Evolutionary conservation across 164 flowering plant genomes (phyloP).

Genomic region (Umbellularia californica): DNA sequence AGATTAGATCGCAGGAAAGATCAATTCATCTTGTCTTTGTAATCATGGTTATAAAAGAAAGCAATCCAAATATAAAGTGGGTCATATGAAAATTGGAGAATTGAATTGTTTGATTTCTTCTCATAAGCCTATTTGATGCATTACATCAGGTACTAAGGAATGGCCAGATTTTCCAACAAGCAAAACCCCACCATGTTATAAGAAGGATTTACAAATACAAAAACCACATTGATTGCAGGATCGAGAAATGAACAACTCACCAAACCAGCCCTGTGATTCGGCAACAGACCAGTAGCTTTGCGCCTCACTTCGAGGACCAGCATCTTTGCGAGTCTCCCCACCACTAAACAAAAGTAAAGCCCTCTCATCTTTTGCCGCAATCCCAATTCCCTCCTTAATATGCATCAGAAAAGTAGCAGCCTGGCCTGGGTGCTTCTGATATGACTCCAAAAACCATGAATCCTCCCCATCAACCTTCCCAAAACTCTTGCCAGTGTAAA

Average conservation of each 20-base stretch:
- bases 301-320: conserved; percentile 98
- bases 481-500: conserved; percentile 84
- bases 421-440: conserved; percentile 92
- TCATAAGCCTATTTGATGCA: neutral
- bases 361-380: conserved; percentile 60
- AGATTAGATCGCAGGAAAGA: neutral
- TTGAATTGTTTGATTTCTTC: neutral
- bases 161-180: neutral
- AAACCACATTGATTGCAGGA: neutral
- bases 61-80: neutral
- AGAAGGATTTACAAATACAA: neutral
- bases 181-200: neutral
- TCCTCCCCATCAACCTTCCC: conserved; percentile 74
- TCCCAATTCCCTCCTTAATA: conserved; percentile 73
- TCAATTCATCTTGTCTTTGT: neutral
- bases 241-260: conserved; percentile 43
- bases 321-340: conserved; percentile 93
- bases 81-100: neutral
- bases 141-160: neutral
- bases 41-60: neutral
- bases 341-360: conserved; percentile 94
- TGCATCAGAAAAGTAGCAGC: conserved; percentile 80
- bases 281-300: conserved; percentile 99
- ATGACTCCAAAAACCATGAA: conserved; percentile 89
- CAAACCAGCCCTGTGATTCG: conserved; percentile 91